phyloP scores from a whole-genome alignment of 2,329 filamentous ascomycete genomes.

The Arthrobotrys musiformis region DNA sequence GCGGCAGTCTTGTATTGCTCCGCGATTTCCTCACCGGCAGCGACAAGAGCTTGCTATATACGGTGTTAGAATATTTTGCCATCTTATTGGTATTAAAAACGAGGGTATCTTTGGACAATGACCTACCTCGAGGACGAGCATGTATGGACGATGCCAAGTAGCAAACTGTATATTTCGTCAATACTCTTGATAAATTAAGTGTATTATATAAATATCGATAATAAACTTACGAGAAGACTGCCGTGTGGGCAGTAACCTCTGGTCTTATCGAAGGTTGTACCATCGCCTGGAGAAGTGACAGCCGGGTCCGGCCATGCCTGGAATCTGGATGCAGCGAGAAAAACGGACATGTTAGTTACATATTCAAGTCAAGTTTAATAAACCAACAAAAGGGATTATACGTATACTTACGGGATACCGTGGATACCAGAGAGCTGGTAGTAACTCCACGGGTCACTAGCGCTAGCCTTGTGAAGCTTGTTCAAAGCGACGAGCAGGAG shows the following conservation, averaged over 20 bases:
- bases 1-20: constrained; percentile 46
- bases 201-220: not conserved
- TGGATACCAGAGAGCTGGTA: constrained; percentile 46
- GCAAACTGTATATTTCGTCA: constrained; percentile 48
- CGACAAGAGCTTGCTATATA: constrained; percentile 54
- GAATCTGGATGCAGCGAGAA: not conserved
- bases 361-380: no score
- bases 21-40: constrained; percentile 47
- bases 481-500: constrained; percentile 17
- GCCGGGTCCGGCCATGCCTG: constrained; percentile 35
- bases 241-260: constrained; percentile 42
- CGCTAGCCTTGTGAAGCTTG: not conserved
- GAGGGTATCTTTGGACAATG: not conserved
- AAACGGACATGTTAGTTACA: not conserved
- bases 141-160: constrained; percentile 60
- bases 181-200: not conserved
- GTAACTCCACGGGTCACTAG: constrained; percentile 23
- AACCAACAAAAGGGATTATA: no score
- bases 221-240: constrained; percentile 41
- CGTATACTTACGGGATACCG: constrained; percentile 27
- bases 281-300: not conserved
- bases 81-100: not conserved
- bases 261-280: constrained; percentile 1
- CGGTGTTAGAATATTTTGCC: not conserved
- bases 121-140: constrained; percentile 58